Evolutionary conservation across 371 early-diverging fungal species (phyloP).

Genomic region (Rhizopus sp.): DNA sequence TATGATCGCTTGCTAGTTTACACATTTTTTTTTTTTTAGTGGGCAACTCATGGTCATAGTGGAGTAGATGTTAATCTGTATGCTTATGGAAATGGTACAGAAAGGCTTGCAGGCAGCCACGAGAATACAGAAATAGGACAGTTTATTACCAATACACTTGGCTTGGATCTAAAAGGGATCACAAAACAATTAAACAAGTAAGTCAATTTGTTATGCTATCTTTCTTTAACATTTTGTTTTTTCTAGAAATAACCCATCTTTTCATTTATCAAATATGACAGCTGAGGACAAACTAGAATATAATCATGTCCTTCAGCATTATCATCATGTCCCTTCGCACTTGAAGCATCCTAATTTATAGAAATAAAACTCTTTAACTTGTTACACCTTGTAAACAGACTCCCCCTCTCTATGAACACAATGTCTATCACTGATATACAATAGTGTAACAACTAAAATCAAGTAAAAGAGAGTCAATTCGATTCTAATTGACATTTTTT

Average conservation of each 20-base stretch:
- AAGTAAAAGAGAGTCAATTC: too few species aligned
- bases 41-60: conserved; percentile 92
- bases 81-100: conserved; percentile 62
- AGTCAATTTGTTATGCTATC: background rate
- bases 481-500: too few species aligned
- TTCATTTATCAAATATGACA: conserved; percentile 27
- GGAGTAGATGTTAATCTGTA: conserved; percentile 95
- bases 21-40: conserved; percentile 38
- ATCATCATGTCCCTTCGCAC: conserved; percentile 21
- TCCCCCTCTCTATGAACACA: background rate
- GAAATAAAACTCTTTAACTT: background rate
- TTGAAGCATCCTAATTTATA: conserved; percentile 1
- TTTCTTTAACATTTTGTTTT: background rate
- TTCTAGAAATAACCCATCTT: conserved; percentile 26
- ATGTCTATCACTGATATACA: background rate
- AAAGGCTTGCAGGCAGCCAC: conserved; percentile 62
- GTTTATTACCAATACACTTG: conserved; percentile 66
- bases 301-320: conserved; percentile 36
- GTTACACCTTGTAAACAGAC: background rate
- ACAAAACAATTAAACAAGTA: conserved; percentile 61
- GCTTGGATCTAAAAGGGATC: conserved; percentile 62
- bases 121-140: conserved; percentile 90
- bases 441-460: too few species aligned
- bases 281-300: conserved; percentile 34
- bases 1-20: background rate